Conservation (phyloP, 2,329 filamentous ascomycete species). For the Penicillium psychrosexuale region DNA sequence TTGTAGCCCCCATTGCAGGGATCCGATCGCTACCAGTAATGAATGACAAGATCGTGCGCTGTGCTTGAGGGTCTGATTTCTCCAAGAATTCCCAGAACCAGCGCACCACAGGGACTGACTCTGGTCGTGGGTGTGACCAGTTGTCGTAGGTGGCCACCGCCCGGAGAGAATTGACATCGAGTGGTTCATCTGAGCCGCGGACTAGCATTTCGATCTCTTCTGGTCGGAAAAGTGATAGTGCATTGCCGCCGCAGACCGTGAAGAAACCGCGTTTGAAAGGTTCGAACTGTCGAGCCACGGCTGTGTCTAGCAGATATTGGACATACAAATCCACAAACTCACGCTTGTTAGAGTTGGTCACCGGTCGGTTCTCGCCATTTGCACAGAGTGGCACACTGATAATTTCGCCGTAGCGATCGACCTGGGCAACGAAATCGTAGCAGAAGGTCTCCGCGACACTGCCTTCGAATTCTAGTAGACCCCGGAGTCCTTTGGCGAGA, state of each 20-base stretch:
- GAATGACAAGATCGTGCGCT: slow-evolving; percentile 77
- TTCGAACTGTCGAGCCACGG: slow-evolving; percentile 79
- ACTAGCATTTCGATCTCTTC: slow-evolving; percentile 90
- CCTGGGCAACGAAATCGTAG: slow-evolving; percentile 74
- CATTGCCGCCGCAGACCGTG: slow-evolving; percentile 85
- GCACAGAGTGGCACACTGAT: slow-evolving; percentile 67
- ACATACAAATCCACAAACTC: slow-evolving; percentile 88
- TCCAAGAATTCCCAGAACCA: slow-evolving; percentile 92
- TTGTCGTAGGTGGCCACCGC: slow-evolving; percentile 79
- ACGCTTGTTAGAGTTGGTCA: slow-evolving; percentile 78
- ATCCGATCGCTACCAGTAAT: slow-evolving; percentile 89
- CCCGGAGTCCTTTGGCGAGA: slow-evolving; percentile 70
- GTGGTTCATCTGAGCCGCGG: slow-evolving; percentile 75
- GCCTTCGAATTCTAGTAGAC: slow-evolving; percentile 78
- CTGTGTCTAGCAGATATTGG: slow-evolving; percentile 71
- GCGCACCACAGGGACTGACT: slow-evolving; percentile 64
- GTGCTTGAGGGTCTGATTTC: slow-evolving; percentile 61
- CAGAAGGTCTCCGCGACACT: slow-evolving; percentile 78
- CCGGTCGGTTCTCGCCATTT: slow-evolving; percentile 68
- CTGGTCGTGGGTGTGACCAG: slow-evolving; percentile 58
- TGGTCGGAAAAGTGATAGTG: slow-evolving; percentile 78
- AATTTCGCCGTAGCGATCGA: slow-evolving; percentile 71
- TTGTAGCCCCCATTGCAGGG: slow-evolving; percentile 80
- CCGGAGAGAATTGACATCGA: slow-evolving; percentile 72
- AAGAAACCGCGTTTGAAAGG: slow-evolving; percentile 94